Base-by-base conservation (phyloP, 805 yeast genomes). In the Saccharomyces cerevisiae region DNA sequence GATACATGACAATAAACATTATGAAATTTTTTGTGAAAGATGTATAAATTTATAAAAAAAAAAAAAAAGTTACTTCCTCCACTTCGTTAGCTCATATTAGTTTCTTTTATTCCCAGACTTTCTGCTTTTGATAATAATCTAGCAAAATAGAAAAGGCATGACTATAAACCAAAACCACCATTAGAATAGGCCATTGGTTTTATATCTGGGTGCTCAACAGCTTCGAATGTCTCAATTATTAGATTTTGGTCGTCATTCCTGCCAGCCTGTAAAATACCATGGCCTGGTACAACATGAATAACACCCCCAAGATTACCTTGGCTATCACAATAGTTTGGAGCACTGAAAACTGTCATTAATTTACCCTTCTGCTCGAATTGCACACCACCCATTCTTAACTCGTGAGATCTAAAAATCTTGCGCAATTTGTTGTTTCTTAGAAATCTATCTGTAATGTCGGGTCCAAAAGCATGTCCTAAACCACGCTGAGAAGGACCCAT, bases 251-350 rank as follows among this genome's bases (percentile, higher is more conserved):
- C 79, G 47, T 75, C 78, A 58, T 80, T 76, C 10, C 67, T 67
- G 6, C 70, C 63, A 54, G 76, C 76, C 17, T 74, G 76, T 46
- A 63, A 47, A 6, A 58, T 53, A 51, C 56, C 73, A 31, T 77
- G 71, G 11, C 67, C 68, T 27, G 73, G 73, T 6, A 64, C 65
- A 60, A 92, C 79, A 64, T 90, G 87, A 56, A 94, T 85, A 53
- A 87, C 86, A 9, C 95, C 98, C 52, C 97, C 99, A 59, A 81
- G 70, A 70, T 94, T 94, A 13, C 96, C 96, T 53, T 89, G 90
- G 14, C 85, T 75, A 68, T 94, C 99, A 74, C 98, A 92, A 71
- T 92, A 92, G 70, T 94, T 92, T 36, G 99, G 99, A 0, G 99
- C 99, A 70, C 95, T 85, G 70, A 94, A 94, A n/a, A 94, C 96